A percentile compares a stretch with the other conserved stretches of the same genome.
These are phyloP conservation scores for Panellus pusillus DNA, from an alignment of 768 basidiomycete species.

Conservation along the genomic window DNA sequence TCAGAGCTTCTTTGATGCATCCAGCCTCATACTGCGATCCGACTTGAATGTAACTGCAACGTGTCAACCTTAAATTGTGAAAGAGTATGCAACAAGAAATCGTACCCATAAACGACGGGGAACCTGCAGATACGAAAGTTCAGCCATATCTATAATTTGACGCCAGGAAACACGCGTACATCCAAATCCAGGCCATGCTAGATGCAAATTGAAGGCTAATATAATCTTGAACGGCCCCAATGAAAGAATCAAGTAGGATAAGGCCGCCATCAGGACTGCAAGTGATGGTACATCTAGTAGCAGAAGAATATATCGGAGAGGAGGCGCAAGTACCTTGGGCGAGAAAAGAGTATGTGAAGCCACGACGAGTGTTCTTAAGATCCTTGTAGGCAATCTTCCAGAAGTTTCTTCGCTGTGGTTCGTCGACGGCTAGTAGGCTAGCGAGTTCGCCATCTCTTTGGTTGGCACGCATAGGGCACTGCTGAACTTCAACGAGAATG, in stretches of 20 bases:
- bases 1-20: conserved; percentile 12
- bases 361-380: conserved; percentile 17
- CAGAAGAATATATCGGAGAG: neutral
- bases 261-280: conserved; percentile 13
- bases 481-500: conserved; percentile 15
- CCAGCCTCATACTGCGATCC: conserved; percentile 17
- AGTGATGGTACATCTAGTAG: neutral
- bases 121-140: too few species aligned
- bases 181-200: conserved; percentile 20
- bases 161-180: conserved; percentile 1
- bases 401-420: conserved; percentile 1
- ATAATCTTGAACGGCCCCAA: conserved; percentile 12
- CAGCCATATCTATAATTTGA: too few species aligned
- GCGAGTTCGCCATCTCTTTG: conserved; percentile 15
- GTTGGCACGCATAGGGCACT: conserved; percentile 18
- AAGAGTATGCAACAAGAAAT: neutral
- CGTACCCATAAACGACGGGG: conserved; percentile 17
- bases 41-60: conserved; percentile 8
- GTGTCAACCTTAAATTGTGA: neutral
- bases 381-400: conserved; percentile 15
- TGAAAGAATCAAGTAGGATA: conserved; percentile 17
- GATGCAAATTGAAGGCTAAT: conserved; percentile 19
- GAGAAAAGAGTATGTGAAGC: conserved; percentile 14
- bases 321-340: conserved; percentile 18
- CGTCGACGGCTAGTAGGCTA: conserved; percentile 10